A percentile compares a stretch with the other conserved stretches of the same genome.
phyloP scores from a whole-genome alignment of 176 grass and related monocot genomes.

The Rhipidocladum racemiflorum region DNA sequence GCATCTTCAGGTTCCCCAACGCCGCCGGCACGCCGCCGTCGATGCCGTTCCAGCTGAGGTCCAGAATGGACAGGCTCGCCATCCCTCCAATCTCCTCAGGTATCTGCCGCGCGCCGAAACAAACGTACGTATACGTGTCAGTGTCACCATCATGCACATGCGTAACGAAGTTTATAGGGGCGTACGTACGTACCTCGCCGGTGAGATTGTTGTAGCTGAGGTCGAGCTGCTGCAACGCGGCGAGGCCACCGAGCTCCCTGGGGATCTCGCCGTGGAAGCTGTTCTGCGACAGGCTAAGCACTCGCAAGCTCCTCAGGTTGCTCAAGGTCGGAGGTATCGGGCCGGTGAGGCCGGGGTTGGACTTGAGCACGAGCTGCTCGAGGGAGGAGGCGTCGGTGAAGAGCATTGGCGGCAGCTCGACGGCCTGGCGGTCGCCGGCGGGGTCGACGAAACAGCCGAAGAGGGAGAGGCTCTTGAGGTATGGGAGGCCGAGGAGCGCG shows the following conservation, averaged over 20 bases:
- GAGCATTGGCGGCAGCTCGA: constrained; percentile 48
- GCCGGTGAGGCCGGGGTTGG: constrained; percentile 57
- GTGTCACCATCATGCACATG: not conserved
- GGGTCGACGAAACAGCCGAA: constrained; percentile 50
- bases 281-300: constrained; percentile 78
- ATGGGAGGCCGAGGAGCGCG: constrained; percentile 54
- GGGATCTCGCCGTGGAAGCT: constrained; percentile 35
- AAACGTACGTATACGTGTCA: not conserved
- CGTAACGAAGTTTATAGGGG: not conserved
- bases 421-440: not conserved
- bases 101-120: too few species aligned
- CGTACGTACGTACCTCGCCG: too few species aligned
- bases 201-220: too few species aligned
- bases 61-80: constrained; percentile 66
- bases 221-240: too few species aligned
- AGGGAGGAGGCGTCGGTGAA: constrained; percentile 51
- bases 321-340: constrained; percentile 44
- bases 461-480: constrained; percentile 73
- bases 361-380: constrained; percentile 77
- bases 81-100: constrained; percentile 50
- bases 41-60: constrained; percentile 75
- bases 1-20: constrained; percentile 46
- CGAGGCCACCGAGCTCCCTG: too few species aligned
- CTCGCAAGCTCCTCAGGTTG: constrained; percentile 37
- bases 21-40: constrained; percentile 40